These are phyloP conservation scores for Paxillus ammoniavirescens DNA, from an alignment of 768 basidiomycete species.

Conservation along the genomic window DNA sequence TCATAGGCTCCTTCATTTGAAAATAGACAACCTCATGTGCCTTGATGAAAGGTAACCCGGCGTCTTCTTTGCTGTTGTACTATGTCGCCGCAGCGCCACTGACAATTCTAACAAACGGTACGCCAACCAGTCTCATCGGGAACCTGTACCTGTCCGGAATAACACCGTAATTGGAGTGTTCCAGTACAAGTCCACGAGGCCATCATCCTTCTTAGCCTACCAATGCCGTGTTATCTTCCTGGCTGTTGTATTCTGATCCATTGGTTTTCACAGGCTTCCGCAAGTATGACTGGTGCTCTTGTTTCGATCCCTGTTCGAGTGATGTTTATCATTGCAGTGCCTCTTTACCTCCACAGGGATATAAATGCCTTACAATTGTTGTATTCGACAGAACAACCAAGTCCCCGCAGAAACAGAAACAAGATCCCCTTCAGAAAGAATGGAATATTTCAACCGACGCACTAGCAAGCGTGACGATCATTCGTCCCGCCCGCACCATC, in stretches of 20 bases:
- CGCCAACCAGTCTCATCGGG: slow-evolving; percentile 7
- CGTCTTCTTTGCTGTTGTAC: slow-evolving; percentile 32
- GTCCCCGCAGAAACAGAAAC: neutral
- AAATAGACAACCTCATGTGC: slow-evolving; percentile 4
- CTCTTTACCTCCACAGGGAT: neutral
- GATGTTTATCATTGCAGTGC: neutral
- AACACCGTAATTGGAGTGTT: neutral
- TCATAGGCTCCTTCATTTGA: neutral
- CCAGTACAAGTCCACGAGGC: neutral
- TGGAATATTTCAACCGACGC: slow-evolving; percentile 8
- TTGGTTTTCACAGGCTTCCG: neutral
- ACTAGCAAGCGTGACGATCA: neutral
- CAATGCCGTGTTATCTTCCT: neutral
- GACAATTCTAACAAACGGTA: slow-evolving; percentile 7
- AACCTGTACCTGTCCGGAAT: slow-evolving; percentile 13
- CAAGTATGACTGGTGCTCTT: neutral
- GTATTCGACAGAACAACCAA: neutral
- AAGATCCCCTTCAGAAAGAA: neutral
- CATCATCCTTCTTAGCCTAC: neutral
- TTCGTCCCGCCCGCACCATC: neutral
- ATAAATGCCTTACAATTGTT: neutral
- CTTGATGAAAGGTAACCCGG: slow-evolving; percentile 18
- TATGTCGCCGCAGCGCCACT: slow-evolving; percentile 22
- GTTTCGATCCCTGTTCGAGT: neutral
- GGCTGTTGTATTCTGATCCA: neutral